These are phyloP conservation scores for Mortierella antarctica DNA, from an alignment of 192 early-diverging fungal genomes.

Conservation along the genomic window DNA sequence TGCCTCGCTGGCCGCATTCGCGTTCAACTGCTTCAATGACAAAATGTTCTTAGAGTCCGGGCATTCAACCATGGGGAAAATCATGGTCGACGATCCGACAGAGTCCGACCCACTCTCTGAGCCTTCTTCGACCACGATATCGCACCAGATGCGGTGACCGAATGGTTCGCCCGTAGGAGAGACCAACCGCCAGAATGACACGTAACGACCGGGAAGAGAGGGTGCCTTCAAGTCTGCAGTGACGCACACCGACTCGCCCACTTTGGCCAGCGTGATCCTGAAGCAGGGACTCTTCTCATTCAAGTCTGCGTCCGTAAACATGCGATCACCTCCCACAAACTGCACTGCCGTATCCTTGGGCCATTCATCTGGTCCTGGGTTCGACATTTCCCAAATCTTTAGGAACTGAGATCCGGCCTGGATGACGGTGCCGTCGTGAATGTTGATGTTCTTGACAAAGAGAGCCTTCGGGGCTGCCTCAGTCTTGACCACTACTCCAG, in stretches of 20 bases:
- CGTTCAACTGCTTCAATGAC: conserved; percentile 5
- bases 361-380: conserved; percentile 70
- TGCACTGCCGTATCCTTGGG: conserved; percentile 66
- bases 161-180: conserved; percentile 69
- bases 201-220: conserved; percentile 63
- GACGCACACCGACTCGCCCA: conserved; percentile 65
- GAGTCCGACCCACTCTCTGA: conserved; percentile 54
- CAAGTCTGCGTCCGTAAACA: conserved; percentile 53
- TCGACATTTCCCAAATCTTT: conserved; percentile 79
- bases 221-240: conserved; percentile 76
- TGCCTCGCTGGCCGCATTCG: background rate
- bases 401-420: conserved; percentile 65
- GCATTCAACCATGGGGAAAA: conserved; percentile 54
- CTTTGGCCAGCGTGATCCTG: conserved; percentile 58
- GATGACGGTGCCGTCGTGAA: conserved; percentile 70
- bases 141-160: conserved; percentile 76
- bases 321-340: conserved; percentile 65
- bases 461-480: conserved; percentile 19
- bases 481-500: background rate
- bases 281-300: conserved; percentile 42
- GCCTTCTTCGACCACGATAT: conserved; percentile 65
- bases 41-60: conserved; percentile 20
- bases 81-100: conserved; percentile 54
- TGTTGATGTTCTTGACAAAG: conserved; percentile 76
- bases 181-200: conserved; percentile 71